Base-by-base conservation (phyloP, 306 rosid species). In the Dalbergia cochinchinensis region DNA sequence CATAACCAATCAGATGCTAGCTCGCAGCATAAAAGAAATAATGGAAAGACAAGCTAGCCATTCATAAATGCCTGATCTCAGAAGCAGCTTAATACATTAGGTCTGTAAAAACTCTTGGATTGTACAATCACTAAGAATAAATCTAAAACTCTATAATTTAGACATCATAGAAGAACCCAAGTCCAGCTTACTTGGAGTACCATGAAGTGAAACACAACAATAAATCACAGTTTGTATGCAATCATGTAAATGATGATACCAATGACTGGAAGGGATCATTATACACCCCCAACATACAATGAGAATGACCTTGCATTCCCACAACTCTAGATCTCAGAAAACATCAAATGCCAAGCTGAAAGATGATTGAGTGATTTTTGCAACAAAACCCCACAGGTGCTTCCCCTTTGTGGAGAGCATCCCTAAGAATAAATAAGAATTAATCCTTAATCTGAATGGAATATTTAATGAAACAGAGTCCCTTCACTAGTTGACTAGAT, bases 351-450 rank as follows among this genome's bases (percentile, higher is more conserved):
- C 58, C 61, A 41, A 41, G 70, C 67, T 42, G 78, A 83, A 85
- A 85, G 76, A 74, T 34, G 74, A 77, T 81, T 78, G 7, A 41
- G 45, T 69, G 87, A 71, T 77, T 77, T 80, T 70, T 16, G 34
- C 80, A 54, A 81, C 81, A 71, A 79, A 82, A 79, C 72, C 69
- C 81, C 37, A 63, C 39, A 84, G 88, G 81, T 57, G 85, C 83
- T 76, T 80, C 82, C 87, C 86, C 63, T 74, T 42, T 85, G 69
- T 69, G 84, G 89, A 82, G 80, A 87, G 78, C 71, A 86, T 14
- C 87, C 83, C 87, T 62, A 90, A 76, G 86, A 86, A 88, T 86
- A 81, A 88, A 85, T 65, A 81, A 78, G 84, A 86, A 74, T 78
- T 75, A 76, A 80, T 79, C 68, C 85, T 71, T 69, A 11, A 82